Conservation (phyloP, 345 rosid genomes). For the Populus tremula region DNA sequence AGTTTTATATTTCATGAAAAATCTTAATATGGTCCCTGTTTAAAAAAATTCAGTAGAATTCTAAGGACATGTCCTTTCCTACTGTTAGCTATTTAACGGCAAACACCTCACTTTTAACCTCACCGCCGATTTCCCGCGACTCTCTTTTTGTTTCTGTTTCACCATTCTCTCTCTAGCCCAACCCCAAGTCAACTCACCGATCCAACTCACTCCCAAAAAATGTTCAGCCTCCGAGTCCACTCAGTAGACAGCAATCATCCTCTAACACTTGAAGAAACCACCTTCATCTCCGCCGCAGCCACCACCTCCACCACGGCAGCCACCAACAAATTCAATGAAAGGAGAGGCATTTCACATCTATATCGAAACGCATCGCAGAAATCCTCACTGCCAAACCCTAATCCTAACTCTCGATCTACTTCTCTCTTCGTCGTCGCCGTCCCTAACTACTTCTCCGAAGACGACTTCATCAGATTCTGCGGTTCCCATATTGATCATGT, state of each 20-base stretch:
- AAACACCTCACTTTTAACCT: background rate
- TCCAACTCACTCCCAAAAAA: slow-evolving; percentile 3
- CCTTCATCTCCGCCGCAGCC: slow-evolving; percentile 32
- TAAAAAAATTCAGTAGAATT: too few species aligned
- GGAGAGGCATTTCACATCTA: slow-evolving; percentile 75
- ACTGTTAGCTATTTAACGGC: too few species aligned
- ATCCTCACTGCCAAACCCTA: slow-evolving; percentile 61
- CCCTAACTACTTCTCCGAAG: slow-evolving; percentile 73
- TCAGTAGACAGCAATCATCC: slow-evolving; percentile 70
- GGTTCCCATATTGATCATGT: slow-evolving; percentile 45
- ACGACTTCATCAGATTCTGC: slow-evolving; percentile 71
- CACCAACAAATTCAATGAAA: slow-evolving; percentile 42
- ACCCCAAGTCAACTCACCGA: background rate
- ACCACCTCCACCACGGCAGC: slow-evolving; percentile 21
- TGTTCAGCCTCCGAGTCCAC: slow-evolving; percentile 83
- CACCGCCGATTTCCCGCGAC: background rate
- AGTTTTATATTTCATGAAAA: too few species aligned
- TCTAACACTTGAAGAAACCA: slow-evolving; percentile 44
- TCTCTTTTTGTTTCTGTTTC: background rate
- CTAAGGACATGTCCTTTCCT: too few species aligned
- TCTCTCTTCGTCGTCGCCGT: slow-evolving; percentile 78
- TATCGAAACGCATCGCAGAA: slow-evolving; percentile 54
- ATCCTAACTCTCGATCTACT: slow-evolving; percentile 62
- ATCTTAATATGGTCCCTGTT: too few species aligned
- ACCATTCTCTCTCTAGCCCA: background rate